Percentiles rank a stretch among this genome's conserved stretches.
Conservation (phyloP, 2,329 filamentous ascomycete genomes). For the Saccharata proteae region DNA sequence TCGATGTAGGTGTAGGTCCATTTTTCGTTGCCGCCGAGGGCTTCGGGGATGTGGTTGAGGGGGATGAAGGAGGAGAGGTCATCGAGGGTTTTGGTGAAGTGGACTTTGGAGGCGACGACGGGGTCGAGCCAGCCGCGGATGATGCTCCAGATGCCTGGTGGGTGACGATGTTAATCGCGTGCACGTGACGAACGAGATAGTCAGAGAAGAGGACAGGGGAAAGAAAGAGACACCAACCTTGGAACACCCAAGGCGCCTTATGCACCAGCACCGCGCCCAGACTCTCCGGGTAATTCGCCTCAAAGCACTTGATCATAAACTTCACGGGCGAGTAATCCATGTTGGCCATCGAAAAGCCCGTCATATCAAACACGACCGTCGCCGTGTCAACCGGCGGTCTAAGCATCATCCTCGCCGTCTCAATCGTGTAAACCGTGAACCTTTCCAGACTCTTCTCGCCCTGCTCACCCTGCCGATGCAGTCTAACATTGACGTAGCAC, state of each 20-base stretch:
- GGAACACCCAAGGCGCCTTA: slow-evolving; percentile 95
- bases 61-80: slow-evolving; percentile 72
- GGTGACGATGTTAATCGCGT: slow-evolving; percentile 2
- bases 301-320: slow-evolving; percentile 99
- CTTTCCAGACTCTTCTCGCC: slow-evolving; percentile 69
- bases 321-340: slow-evolving; percentile 98
- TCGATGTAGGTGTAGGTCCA: slow-evolving; percentile 78
- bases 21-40: slow-evolving; percentile 75
- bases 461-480: slow-evolving; percentile 77
- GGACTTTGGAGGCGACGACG: slow-evolving; percentile 84
- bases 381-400: slow-evolving; percentile 77
- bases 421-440: slow-evolving; percentile 89
- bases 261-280: slow-evolving; percentile 85
- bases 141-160: slow-evolving; percentile 79
- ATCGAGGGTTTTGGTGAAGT: slow-evolving; percentile 74
- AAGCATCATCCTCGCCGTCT: slow-evolving; percentile 79
- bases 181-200: slow-evolving; percentile 6
- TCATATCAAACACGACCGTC: slow-evolving; percentile 96
- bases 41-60: slow-evolving; percentile 58
- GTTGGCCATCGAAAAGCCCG: slow-evolving; percentile 81
- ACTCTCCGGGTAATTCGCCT: slow-evolving; percentile 94
- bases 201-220: neutral
- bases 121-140: slow-evolving; percentile 95
- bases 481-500: slow-evolving; percentile 68
- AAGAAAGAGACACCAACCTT: slow-evolving; percentile 43